Conservation (phyloP, 208 protist species). For the Leishmania gerbilli region DNA sequence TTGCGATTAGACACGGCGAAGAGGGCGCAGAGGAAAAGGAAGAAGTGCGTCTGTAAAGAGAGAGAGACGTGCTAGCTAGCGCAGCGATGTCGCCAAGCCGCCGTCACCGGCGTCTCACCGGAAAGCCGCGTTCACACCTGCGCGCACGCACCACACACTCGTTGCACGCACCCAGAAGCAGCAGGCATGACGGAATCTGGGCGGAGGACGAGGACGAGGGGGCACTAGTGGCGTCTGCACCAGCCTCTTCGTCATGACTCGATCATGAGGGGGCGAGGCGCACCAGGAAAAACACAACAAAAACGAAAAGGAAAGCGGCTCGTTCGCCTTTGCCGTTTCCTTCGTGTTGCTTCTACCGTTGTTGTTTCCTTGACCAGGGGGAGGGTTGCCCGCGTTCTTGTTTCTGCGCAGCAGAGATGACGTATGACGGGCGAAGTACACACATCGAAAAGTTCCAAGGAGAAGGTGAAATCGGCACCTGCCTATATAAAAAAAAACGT, state of each 20-base stretch:
- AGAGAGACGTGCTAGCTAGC: not conserved
- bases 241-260: not conserved
- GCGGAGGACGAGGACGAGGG: not conserved
- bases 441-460: constrained; percentile 1
- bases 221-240: not conserved
- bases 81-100: not conserved
- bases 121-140: not conserved
- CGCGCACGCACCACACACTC: not conserved
- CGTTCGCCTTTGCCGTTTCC: not conserved
- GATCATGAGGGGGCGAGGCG: not conserved
- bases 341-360: no score
- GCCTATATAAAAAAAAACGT: not conserved
- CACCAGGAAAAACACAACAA: not conserved
- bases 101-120: not conserved
- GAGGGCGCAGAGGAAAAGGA: not conserved
- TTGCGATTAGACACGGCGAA: not conserved
- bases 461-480: not conserved
- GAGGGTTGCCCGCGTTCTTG: not conserved
- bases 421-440: not conserved
- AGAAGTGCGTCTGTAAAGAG: not conserved
- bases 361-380: not conserved
- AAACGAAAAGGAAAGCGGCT: not conserved
- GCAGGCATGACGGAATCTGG: not conserved
- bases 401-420: not conserved
- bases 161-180: not conserved